A percentile compares a stretch with the other conserved stretches of the same genome.
Conservation (phyloP, 352 stramenopile genomes). For the Blastocystis sp. region DNA sequence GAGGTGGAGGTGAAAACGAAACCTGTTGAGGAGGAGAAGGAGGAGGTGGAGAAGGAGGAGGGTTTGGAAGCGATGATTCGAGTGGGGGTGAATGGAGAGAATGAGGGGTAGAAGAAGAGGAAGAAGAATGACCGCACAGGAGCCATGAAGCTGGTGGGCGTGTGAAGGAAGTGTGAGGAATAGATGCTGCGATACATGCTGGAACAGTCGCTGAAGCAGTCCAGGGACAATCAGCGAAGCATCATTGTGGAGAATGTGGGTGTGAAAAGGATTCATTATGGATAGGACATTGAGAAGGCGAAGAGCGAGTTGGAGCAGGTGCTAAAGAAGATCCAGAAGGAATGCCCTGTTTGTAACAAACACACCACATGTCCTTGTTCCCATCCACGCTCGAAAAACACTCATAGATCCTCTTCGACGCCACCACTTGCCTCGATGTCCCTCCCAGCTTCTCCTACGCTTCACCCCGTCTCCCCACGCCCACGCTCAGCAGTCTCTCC, state of each 20-base stretch:
- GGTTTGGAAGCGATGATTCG: background rate
- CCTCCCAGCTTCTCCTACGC: background rate
- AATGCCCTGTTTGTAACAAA: background rate
- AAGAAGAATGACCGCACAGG: conserved; percentile 31
- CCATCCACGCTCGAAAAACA: background rate
- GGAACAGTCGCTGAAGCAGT: conserved; percentile 9
- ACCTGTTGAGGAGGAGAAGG: background rate
- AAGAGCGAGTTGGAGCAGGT: background rate
- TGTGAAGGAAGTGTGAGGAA: background rate
- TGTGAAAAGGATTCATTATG: background rate
- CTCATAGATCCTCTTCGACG: background rate
- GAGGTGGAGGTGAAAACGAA: background rate
- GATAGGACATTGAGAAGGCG: conserved; percentile 38
- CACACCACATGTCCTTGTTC: background rate
- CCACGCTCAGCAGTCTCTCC: background rate
- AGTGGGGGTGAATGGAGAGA: background rate
- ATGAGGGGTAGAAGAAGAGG: background rate
- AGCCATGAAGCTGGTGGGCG: conserved; percentile 43
- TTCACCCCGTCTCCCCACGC: background rate
- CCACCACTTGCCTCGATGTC: background rate
- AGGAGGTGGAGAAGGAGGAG: background rate
- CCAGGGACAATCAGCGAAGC: conserved; percentile 13
- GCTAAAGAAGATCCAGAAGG: background rate
- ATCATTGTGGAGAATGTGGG: conserved; percentile 49
- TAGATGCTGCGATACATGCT: conserved; percentile 65